phyloP scores from a whole-genome alignment of 805 yeast genomes.

The Vanderwaltozyma yarrowii region DNA sequence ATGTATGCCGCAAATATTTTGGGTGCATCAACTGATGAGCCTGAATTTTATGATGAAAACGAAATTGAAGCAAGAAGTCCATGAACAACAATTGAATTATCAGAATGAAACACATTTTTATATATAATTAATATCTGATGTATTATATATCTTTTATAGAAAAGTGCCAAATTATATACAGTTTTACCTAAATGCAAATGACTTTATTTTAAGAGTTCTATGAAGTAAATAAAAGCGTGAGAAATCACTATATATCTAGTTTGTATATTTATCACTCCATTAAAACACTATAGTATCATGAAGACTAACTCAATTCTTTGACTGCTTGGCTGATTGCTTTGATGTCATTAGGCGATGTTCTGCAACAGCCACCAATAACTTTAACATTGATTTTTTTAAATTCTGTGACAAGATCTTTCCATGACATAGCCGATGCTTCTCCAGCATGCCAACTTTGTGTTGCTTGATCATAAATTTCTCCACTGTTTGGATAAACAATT shows the following conservation, averaged over 20 bases:
- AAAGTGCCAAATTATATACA: too few species aligned
- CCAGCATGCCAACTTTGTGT: slow-evolving; percentile 34
- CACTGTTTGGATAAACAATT: slow-evolving; percentile 66
- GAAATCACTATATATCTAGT: too few species aligned
- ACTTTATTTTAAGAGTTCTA: too few species aligned
- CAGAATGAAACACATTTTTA: too few species aligned
- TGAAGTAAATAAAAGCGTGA: too few species aligned
- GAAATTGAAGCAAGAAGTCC: neutral
- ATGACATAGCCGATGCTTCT: slow-evolving; percentile 19
- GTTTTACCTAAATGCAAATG: too few species aligned
- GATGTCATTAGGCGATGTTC: slow-evolving; percentile 46
- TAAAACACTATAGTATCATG: too few species aligned
- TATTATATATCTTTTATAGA: too few species aligned
- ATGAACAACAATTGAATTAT: neutral
- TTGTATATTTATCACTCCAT: too few species aligned
- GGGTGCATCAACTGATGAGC: slow-evolving; percentile 37
- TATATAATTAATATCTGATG: too few species aligned
- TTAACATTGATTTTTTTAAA: slow-evolving; percentile 37
- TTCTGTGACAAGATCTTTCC: slow-evolving; percentile 32
- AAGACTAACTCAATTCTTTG: neutral
- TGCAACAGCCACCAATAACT: slow-evolving; percentile 68
- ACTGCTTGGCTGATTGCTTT: slow-evolving; percentile 13
- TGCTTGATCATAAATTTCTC: slow-evolving; percentile 48
- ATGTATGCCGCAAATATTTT: slow-evolving; percentile 44
- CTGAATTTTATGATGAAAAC: slow-evolving; percentile 3